Percentiles rank a stretch among this genome's conserved stretches.
phyloP scores from a whole-genome alignment of 805 yeast genomes.

The Saccharomycopsis sp. region DNA sequence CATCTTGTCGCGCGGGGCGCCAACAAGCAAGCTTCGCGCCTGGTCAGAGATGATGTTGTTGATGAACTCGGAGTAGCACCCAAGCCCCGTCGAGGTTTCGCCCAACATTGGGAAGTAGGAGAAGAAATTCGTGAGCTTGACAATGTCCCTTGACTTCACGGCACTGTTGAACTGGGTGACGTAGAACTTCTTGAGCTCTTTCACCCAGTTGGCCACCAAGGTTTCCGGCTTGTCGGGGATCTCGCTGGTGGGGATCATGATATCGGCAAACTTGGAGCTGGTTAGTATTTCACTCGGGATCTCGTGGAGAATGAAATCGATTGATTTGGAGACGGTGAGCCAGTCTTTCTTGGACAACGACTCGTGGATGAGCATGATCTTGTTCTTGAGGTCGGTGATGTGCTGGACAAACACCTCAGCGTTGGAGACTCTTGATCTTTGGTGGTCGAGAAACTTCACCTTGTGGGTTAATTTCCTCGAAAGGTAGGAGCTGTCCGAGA shows the following conservation, averaged over 20 bases:
- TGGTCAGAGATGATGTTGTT: conserved; percentile 78
- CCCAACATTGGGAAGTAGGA: conserved; percentile 82
- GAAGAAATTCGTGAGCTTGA: conserved; percentile 66
- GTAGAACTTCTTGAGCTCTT: conserved; percentile 49
- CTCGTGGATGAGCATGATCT: conserved; percentile 53
- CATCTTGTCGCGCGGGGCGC: conserved; percentile 32
- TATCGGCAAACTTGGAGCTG: conserved; percentile 61
- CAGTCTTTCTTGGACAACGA: conserved; percentile 65
- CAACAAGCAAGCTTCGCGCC: conserved; percentile 53
- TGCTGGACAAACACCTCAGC: conserved; percentile 57
- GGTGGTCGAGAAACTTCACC: conserved; percentile 61
- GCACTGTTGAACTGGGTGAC: conserved; percentile 59
- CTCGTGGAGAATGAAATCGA: conserved; percentile 37
- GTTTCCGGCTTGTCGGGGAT: conserved; percentile 69
- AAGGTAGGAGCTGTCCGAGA: conserved; percentile 52
- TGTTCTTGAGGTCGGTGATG: conserved; percentile 56
- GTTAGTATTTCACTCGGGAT: conserved; percentile 46
- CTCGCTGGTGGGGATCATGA: conserved; percentile 78
- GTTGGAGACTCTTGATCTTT: conserved; percentile 51
- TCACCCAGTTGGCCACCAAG: conserved; percentile 49
- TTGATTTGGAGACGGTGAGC: conserved; percentile 69
- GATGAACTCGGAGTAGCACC: conserved; percentile 76
- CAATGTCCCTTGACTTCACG: conserved; percentile 55
- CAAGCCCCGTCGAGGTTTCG: conserved; percentile 59
- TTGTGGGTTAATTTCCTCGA: conserved; percentile 62